Percentiles rank a stretch among this genome's conserved stretches.
Evolutionary conservation across 2,329 filamentous ascomycete genomes (phyloP).

Genomic region (Fusarium keratoplasticum): DNA sequence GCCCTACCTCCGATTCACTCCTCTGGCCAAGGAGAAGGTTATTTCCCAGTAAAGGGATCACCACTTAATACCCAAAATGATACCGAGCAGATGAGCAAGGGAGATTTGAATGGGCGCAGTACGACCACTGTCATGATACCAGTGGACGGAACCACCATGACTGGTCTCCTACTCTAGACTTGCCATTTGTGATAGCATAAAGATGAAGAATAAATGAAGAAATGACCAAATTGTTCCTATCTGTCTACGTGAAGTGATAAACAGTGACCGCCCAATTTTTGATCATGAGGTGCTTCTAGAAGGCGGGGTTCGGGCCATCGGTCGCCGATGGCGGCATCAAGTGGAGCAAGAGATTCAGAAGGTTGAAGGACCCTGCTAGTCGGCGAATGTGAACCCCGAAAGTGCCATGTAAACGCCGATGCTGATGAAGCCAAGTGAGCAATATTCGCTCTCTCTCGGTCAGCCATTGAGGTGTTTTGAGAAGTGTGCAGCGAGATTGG

Average conservation of each 20-base stretch:
- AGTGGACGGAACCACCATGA: conserved; percentile 24
- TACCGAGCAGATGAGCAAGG: conserved; percentile 40
- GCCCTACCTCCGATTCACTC: conserved; percentile 80
- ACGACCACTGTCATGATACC: conserved; percentile 9
- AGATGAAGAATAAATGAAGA: conserved; percentile 42
- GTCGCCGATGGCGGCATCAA: conserved; percentile 27
- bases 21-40: conserved; percentile 66
- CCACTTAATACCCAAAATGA: conserved; percentile 26
- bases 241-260: not conserved
- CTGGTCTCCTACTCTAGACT: conserved; percentile 12
- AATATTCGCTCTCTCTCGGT: not conserved
- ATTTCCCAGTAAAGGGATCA: conserved; percentile 26
- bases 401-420: not conserved
- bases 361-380: conserved; percentile 2
- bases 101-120: conserved; percentile 21
- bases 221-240: conserved; percentile 17
- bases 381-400: not conserved
- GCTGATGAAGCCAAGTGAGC: not conserved
- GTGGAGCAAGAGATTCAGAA: conserved; percentile 13
- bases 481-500: not conserved
- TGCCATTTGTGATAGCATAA: conserved; percentile 33
- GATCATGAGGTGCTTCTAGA: conserved; percentile 3
- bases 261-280: not conserved
- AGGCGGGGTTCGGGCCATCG: conserved; percentile 31
- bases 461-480: not conserved